These are phyloP conservation scores for Diaporthe helianthi DNA, from an alignment of 2,329 filamentous ascomycete genomes.

Conservation along the genomic window DNA sequence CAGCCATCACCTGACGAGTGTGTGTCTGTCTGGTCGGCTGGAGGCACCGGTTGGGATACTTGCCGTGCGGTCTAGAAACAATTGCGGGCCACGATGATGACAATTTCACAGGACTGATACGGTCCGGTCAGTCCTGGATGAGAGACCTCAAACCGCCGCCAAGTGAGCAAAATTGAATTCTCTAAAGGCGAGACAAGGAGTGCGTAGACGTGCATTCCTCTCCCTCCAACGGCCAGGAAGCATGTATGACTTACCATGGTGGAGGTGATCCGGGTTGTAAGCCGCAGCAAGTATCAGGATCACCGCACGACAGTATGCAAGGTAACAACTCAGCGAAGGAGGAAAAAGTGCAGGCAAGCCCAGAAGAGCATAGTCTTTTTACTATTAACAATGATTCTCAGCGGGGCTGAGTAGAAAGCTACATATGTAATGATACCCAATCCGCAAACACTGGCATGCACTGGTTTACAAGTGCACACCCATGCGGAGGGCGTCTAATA, in stretches of 20 bases:
- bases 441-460: neutral
- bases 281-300: neutral
- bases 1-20: neutral
- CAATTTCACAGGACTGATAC: neutral
- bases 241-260: too few relatives aligned
- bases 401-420: slow-evolving; percentile 4
- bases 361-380: slow-evolving; percentile 19
- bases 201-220: neutral
- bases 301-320: neutral
- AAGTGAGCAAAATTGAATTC: neutral
- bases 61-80: neutral
- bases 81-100: neutral
- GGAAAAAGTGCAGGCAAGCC: neutral
- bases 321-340: neutral
- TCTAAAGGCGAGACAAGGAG: too few relatives aligned
- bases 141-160: too few relatives aligned
- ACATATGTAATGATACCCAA: slow-evolving; percentile 26
- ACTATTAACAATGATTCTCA: slow-evolving; percentile 22
- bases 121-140: neutral
- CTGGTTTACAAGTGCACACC: neutral
- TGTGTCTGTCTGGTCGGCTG: neutral
- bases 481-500: slow-evolving; percentile 2
- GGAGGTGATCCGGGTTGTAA: too few relatives aligned
- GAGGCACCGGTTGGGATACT: neutral
- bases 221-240: neutral